Evolutionary conservation across 331 rosid genomes (phyloP).

Genomic region (Pyrus hybrid): DNA sequence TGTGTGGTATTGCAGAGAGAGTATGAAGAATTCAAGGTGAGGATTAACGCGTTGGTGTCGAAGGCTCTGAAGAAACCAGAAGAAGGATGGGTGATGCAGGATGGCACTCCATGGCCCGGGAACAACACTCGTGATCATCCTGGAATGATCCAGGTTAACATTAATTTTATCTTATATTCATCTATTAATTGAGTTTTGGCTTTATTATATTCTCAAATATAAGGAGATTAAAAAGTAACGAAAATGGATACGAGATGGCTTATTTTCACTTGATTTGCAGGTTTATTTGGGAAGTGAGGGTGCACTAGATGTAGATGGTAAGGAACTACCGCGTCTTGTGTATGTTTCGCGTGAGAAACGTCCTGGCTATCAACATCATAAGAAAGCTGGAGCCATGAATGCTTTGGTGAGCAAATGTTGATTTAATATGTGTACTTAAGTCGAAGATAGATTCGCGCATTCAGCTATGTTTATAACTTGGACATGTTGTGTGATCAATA

Average conservation of each 20-base stretch:
- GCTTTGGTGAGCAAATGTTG: conserved; percentile 53
- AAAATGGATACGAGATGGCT: background rate
- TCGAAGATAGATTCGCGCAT: background rate
- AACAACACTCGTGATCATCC: conserved; percentile 36
- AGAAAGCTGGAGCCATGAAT: conserved; percentile 95
- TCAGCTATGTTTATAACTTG: conserved; percentile 6
- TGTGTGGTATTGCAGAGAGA: conserved; percentile 60
- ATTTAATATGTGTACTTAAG: background rate
- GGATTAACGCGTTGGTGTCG: conserved; percentile 67
- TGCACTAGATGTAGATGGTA: conserved; percentile 72
- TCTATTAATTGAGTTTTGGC: background rate
- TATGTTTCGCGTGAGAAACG: conserved; percentile 88
- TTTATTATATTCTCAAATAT: background rate
- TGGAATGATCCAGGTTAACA: conserved; percentile 77
- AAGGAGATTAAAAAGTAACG: background rate
- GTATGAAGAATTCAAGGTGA: conserved; percentile 89
- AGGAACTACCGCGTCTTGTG: conserved; percentile 66
- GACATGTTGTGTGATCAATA: conserved; percentile 20
- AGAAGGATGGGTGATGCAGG: conserved; percentile 94
- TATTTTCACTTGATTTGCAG: conserved; percentile 26
- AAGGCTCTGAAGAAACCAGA: conserved; percentile 86
- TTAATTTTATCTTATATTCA: background rate
- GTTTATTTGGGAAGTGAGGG: conserved; percentile 80
- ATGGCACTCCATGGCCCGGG: conserved; percentile 97
- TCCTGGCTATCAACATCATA: conserved; percentile 66